These are phyloP conservation scores for Ophiosphaerella narmari DNA, from an alignment of 2,329 filamentous ascomycete species.

Conservation along the genomic window DNA sequence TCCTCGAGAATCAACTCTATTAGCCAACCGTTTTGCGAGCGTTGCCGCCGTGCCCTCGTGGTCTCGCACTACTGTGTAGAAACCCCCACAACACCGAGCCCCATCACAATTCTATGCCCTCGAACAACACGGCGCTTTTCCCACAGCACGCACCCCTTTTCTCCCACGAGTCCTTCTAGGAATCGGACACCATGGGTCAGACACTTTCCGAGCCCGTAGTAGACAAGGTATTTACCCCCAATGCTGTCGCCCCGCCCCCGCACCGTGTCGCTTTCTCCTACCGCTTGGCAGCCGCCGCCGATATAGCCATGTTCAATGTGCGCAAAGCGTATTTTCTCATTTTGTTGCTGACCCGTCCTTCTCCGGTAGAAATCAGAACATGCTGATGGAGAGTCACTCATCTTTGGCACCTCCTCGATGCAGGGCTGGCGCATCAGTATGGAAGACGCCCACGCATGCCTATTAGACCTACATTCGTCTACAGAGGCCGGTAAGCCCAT, in stretches of 20 bases:
- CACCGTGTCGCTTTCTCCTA: constrained; percentile 18
- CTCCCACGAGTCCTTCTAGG: constrained; percentile 34
- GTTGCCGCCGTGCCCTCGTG: constrained; percentile 1
- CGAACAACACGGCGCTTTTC: constrained; percentile 22
- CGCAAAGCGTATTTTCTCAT: background rate
- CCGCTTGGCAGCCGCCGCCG: too few relatives aligned
- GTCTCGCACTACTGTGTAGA: constrained; percentile 5
- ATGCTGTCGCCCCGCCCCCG: constrained; percentile 36
- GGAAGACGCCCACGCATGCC: constrained; percentile 91
- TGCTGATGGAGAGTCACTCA: constrained; percentile 88
- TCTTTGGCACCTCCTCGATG: constrained; percentile 97
- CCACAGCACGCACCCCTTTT: constrained; percentile 26
- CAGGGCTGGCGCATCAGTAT: constrained; percentile 99
- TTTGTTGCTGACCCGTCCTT: constrained; percentile 5
- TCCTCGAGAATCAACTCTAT: background rate
- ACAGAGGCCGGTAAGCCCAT: constrained; percentile 60
- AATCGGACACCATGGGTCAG: constrained; percentile 77
- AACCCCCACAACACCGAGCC: constrained; percentile 31
- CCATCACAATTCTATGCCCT: constrained; percentile 42
- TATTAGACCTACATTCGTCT: constrained; percentile 81
- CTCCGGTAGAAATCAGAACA: constrained; percentile 74
- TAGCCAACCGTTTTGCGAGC: background rate
- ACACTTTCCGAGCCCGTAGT: constrained; percentile 98
- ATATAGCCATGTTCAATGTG: too few relatives aligned
- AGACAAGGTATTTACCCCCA: constrained; percentile 79